These are phyloP conservation scores for Fusarium sororula DNA, from an alignment of 2,329 filamentous ascomycete genomes.

Conservation along the genomic window DNA sequence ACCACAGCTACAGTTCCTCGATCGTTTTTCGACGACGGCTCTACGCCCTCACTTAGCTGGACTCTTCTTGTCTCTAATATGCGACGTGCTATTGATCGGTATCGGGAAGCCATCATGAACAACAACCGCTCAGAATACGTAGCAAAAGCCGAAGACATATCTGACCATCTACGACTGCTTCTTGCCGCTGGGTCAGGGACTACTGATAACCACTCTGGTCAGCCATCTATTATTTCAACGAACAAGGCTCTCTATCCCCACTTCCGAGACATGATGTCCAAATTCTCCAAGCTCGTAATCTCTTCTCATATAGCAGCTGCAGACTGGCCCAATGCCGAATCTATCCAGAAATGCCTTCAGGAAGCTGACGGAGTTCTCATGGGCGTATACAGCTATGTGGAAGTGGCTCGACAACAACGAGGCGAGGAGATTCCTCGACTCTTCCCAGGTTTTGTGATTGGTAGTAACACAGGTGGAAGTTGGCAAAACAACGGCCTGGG, in stretches of 20 bases:
- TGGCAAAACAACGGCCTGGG: slow-evolving; percentile 81
- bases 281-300: slow-evolving; percentile 98
- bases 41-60: slow-evolving; percentile 85
- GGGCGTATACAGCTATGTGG: slow-evolving; percentile 95
- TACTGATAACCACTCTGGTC: slow-evolving; percentile 97
- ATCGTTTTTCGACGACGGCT: slow-evolving; percentile 92
- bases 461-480: slow-evolving; percentile 83
- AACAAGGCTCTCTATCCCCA: slow-evolving; percentile 98
- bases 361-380: slow-evolving; percentile 97
- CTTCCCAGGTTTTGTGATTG: slow-evolving; percentile 90
- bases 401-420: slow-evolving; percentile 90
- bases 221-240: slow-evolving; percentile 98
- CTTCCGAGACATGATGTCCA: slow-evolving; percentile 99
- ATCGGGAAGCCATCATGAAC: slow-evolving; percentile 87
- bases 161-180: slow-evolving; percentile 90
- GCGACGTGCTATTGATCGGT: slow-evolving; percentile 88
- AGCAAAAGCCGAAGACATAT: slow-evolving; percentile 94
- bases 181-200: slow-evolving; percentile 96
- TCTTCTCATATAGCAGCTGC: slow-evolving; percentile 97
- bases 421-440: slow-evolving; percentile 94
- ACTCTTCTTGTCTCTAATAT: slow-evolving; percentile 90
- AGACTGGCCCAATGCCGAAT: slow-evolving; percentile 94
- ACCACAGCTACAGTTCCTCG: slow-evolving; percentile 72
- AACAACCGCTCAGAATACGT: slow-evolving; percentile 91
- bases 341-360: slow-evolving; percentile 92